A percentile compares a stretch with the other conserved stretches of the same genome.
These are phyloP conservation scores for Cenchrus fungigraminus DNA, from an alignment of 176 grass and related monocot genomes.

Conservation along the genomic window DNA sequence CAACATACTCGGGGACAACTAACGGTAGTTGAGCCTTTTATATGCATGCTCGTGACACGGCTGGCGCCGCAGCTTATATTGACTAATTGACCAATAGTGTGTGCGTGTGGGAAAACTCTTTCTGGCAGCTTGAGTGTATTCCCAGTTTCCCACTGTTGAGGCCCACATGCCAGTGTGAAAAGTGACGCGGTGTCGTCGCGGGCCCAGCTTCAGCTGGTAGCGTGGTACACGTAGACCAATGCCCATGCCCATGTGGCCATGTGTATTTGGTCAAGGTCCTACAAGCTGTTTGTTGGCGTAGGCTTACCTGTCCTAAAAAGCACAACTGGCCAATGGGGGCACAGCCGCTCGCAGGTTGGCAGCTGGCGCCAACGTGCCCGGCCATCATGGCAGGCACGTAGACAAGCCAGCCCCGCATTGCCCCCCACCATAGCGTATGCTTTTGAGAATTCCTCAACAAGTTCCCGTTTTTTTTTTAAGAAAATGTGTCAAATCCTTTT, in stretches of 20 bases:
- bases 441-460: neutral
- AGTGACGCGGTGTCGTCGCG: neutral
- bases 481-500: no score
- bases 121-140: neutral
- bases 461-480: no score
- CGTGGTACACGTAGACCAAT: constrained; percentile 4
- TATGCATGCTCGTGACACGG: neutral
- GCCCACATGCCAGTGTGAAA: neutral
- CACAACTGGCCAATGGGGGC: neutral
- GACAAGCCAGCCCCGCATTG: neutral
- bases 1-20: neutral
- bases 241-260: no score
- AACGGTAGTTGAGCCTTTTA: neutral
- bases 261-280: neutral
- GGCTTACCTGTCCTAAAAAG: constrained; percentile 30
- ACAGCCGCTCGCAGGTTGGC: neutral
- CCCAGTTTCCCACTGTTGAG: neutral
- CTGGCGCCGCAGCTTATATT: neutral
- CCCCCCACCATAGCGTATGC: neutral
- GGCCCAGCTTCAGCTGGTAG: neutral
- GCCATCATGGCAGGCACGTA: constrained; percentile 29
- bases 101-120: neutral
- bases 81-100: neutral
- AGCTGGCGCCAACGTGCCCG: constrained; percentile 25
- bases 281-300: constrained; percentile 16